phyloP scores from a whole-genome alignment of 1,284 basidiomycete species.

The Sporisorium reilianum region DNA sequence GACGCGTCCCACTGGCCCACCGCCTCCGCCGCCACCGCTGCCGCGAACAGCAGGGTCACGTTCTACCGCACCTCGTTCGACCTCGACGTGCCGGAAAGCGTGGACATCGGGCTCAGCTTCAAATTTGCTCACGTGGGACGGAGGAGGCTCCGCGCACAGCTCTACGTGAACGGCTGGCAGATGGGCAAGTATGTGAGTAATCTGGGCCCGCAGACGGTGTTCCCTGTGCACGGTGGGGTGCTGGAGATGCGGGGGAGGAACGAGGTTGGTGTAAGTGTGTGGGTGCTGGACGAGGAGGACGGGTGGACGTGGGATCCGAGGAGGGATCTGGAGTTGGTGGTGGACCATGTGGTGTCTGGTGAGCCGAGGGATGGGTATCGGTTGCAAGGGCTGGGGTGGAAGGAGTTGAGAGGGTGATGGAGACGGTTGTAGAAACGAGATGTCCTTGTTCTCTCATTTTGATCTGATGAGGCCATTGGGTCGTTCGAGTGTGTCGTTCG shows the following conservation, averaged over 20 bases:
- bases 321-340: conserved; percentile 22
- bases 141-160: conserved; percentile 23
- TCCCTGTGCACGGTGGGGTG: conserved; percentile 48
- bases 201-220: conserved; percentile 46
- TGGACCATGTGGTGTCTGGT: conserved; percentile 32
- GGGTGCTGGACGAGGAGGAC: conserved; percentile 28
- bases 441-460: background rate
- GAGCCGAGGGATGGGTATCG: conserved; percentile 35
- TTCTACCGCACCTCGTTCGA: conserved; percentile 82
- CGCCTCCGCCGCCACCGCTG: conserved; percentile 74
- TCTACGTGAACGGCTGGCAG: conserved; percentile 65
- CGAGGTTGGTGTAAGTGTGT: conserved; percentile 43
- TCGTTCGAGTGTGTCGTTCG: too few relatives aligned
- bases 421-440: background rate
- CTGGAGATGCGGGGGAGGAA: conserved; percentile 41
- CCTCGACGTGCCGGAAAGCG: conserved; percentile 70
- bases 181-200: conserved; percentile 51
- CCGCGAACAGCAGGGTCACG: conserved; percentile 73
- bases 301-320: conserved; percentile 31
- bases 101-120: conserved; percentile 42
- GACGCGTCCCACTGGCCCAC: conserved; percentile 76
- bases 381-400: conserved; percentile 27
- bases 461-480: too few relatives aligned
- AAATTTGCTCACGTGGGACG: conserved; percentile 5
- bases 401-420: conserved; percentile 27